These are phyloP conservation scores for Protomyces arabidopsidicola DNA, from an alignment of 1,139 yeast genomes.

Conservation along the genomic window DNA sequence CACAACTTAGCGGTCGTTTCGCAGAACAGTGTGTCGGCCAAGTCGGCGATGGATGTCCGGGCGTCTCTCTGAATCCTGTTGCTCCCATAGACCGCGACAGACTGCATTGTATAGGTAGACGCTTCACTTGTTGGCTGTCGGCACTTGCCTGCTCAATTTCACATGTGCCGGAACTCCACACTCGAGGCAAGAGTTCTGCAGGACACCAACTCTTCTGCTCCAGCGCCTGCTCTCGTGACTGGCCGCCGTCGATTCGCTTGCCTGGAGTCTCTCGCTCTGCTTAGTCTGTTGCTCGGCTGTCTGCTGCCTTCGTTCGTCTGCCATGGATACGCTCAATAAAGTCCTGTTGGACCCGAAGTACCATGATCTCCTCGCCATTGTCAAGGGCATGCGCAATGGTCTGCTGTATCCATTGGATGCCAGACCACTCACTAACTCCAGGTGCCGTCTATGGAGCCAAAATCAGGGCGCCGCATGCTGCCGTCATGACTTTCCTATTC, in stretches of 20 bases:
- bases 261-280: too few species aligned
- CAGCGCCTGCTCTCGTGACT: too few species aligned
- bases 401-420: background rate
- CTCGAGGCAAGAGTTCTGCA: too few species aligned
- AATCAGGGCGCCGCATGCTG: conserved; percentile 67
- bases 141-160: too few species aligned
- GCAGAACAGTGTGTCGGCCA: background rate
- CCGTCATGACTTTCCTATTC: conserved; percentile 58
- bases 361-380: conserved; percentile 40
- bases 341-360: conserved; percentile 38
- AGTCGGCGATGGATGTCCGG: background rate
- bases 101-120: too few species aligned
- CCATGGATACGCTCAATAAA: conserved; percentile 11
- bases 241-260: too few species aligned
- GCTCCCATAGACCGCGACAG: too few species aligned
- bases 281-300: background rate
- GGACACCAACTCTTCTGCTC: too few species aligned
- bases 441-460: conserved; percentile 71
- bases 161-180: too few species aligned
- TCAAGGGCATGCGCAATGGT: conserved; percentile 43
- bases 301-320: background rate
- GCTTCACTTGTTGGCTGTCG: too few species aligned
- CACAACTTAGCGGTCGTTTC: conserved; percentile 2
- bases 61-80: background rate
- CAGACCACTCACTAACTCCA: conserved; percentile 7